A percentile compares a stretch with the other conserved stretches of the same genome.
Conservation (phyloP, 2,329 filamentous ascomycete genomes). For the Trichoderma citrinoviride region DNA sequence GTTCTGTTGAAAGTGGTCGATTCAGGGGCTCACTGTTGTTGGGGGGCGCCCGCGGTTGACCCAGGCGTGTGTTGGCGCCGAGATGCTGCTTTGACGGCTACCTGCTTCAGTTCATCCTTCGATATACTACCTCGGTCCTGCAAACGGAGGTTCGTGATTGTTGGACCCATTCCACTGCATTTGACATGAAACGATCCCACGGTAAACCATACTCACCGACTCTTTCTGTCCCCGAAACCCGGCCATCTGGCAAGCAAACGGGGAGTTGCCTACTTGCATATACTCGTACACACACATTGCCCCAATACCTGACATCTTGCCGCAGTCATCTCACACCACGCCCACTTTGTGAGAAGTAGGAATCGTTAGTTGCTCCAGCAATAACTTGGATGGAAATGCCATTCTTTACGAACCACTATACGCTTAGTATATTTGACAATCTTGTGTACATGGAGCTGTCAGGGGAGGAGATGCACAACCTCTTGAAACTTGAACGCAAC, state of each 20-base stretch:
- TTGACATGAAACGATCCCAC: not conserved
- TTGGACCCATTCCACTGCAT: not conserved
- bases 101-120: not conserved
- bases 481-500: not conserved
- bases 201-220: not conserved
- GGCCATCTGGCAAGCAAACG: not conserved
- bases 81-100: constrained; percentile 1
- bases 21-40: not conserved
- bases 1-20: not conserved
- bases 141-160: not conserved
- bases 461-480: not conserved
- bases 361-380: not conserved
- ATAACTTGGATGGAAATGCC: not conserved
- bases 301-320: not conserved
- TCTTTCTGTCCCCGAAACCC: not conserved
- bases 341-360: not conserved
- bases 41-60: not conserved
- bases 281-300: not conserved
- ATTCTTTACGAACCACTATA: too few relatives aligned
- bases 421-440: not conserved
- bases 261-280: not conserved
- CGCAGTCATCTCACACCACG: not conserved
- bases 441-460: not conserved
- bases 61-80: not conserved
- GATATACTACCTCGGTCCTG: not conserved